Conservation (phyloP, 768 basidiomycete species). For the Mrakia gelida region DNA sequence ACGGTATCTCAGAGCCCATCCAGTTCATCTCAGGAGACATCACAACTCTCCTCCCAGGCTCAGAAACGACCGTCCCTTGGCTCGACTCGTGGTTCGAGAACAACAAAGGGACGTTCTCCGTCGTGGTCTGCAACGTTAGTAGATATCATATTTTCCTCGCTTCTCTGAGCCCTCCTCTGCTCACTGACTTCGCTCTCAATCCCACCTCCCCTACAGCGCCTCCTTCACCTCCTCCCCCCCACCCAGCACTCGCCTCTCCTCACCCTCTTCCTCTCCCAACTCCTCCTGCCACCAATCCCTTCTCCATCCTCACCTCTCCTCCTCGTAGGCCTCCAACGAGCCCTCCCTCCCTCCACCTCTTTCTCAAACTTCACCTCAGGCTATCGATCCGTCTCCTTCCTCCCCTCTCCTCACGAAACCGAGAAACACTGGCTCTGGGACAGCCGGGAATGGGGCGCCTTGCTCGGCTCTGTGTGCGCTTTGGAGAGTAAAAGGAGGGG, state of each 20-base stretch:
- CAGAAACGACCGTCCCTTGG: neutral
- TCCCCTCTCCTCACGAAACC: neutral
- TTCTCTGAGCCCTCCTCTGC: too few species aligned
- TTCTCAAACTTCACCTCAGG: neutral
- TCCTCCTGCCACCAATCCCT: too few species aligned
- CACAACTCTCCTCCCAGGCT: neutral
- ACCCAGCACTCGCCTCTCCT: neutral
- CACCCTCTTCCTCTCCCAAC: neutral
- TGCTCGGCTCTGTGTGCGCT: neutral
- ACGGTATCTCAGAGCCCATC: neutral
- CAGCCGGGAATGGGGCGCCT: neutral
- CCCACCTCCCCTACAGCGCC: neutral
- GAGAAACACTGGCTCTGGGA: neutral
- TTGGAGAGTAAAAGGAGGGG: neutral
- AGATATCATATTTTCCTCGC: neutral
- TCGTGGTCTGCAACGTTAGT: neutral
- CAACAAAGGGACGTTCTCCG: neutral
- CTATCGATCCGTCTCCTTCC: neutral
- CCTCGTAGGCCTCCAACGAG: slow-evolving; percentile 3
- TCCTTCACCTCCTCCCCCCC: neutral
- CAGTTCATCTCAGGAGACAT: neutral
- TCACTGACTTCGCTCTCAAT: too few species aligned
- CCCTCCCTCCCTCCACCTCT: neutral
- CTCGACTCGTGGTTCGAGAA: neutral
- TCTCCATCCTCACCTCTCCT: neutral